Base-by-base conservation (phyloP, 495 filamentous ascomycete species). In the Podospora pseudopauciseta region DNA sequence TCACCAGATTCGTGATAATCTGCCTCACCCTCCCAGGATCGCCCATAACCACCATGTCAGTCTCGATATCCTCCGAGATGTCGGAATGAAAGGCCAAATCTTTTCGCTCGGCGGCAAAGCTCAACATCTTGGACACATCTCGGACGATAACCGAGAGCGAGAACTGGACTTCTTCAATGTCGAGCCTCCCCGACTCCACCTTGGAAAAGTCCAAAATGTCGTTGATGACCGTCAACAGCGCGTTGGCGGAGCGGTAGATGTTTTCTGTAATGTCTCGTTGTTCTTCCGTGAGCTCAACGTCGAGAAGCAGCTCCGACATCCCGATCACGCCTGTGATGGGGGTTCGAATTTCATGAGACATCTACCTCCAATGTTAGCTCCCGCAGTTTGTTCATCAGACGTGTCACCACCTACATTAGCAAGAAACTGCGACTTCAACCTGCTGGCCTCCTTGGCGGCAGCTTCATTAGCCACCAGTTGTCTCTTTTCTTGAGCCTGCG, bases 201-300 rank as follows among this genome's bases (percentile, higher is more conserved):
- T 96, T 96, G 2, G 91, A 94, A 70, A 94, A 90, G 74, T 96
- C 93, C 3, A 96, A 81, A 53, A 95, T 94, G 70, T 96, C 92
- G 67, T 96, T 96, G 76, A 96, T 95, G 26, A 96, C 89, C 3
- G 90, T 91, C 20, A 97, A 78, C n/a, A 97, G 79, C 2, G 89
- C 86, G 64, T 93, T 92, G 0, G 89, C 92, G 0, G 92, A 95
- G 20, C 91, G 85, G 70, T 93, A 87, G 32, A 97, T 89, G 68
- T 92, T 92, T 56, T 91, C 88, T 0, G 90, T 87, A 65, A 86
- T 92, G 54, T 95, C 91, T 26, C 82, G 81, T 72, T 94, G 91
- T 60, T 93, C 89, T 2, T 84, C 78, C 54, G 84, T 81, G 28
- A 96, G 78, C 6, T 81, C 73, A n/a, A 87, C 91, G 70, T 90